These are phyloP conservation scores for Pugionium dolabratum DNA, from an alignment of 345 rosid species.

Conservation along the genomic window DNA sequence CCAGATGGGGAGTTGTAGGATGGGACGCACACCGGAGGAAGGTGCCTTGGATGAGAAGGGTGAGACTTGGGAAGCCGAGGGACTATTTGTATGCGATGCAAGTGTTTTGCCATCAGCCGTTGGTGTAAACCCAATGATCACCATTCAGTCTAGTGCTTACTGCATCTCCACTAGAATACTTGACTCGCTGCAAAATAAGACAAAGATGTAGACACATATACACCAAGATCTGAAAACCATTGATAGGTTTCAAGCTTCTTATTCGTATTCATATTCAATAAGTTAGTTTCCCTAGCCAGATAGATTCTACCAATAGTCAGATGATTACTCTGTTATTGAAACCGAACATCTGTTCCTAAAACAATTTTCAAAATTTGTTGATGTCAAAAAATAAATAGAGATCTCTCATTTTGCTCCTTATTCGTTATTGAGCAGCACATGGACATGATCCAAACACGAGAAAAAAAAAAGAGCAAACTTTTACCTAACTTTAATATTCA, in stretches of 20 bases:
- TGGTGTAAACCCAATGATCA: slow-evolving; percentile 74
- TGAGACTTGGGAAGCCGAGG: slow-evolving; percentile 73
- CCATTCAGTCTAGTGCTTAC: slow-evolving; percentile 59
- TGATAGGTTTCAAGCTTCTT: neutral
- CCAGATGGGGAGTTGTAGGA: slow-evolving; percentile 77
- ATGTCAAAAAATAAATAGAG: neutral
- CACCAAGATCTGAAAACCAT: neutral
- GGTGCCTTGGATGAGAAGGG: slow-evolving; percentile 66
- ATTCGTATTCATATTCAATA: neutral
- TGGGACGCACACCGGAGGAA: slow-evolving; percentile 49
- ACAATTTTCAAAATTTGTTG: neutral
- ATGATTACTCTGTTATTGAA: neutral
- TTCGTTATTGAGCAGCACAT: no score
- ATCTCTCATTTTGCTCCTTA: no score
- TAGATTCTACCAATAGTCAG: no score
- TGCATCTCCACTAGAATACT: slow-evolving; percentile 46
- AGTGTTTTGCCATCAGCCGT: slow-evolving; percentile 66
- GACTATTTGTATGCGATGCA: slow-evolving; percentile 60
- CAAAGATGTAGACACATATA: neutral
- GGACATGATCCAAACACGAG: no score
- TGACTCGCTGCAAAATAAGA: slow-evolving; percentile 16
- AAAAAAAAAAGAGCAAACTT: neutral
- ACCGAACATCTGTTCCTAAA: neutral
- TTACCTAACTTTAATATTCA: neutral
- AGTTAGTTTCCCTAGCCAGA: neutral